phyloP scores from a whole-genome alignment of 768 basidiomycete species.

The Brasilioporus rufonigricans region DNA sequence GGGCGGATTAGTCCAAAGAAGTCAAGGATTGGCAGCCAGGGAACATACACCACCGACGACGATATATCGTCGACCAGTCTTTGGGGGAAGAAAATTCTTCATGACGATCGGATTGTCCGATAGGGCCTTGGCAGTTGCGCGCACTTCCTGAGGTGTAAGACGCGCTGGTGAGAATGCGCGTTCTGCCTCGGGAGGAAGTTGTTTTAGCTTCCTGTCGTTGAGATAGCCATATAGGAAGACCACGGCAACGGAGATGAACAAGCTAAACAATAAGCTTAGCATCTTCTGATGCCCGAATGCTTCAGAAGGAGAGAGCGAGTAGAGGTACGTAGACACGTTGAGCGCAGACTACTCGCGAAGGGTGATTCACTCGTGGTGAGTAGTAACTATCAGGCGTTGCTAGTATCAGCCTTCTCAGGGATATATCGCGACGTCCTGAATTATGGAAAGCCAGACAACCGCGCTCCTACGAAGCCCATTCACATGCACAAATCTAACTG shows the following conservation, averaged over 20 bases:
- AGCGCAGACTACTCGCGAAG: not conserved
- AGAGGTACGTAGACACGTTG: not conserved
- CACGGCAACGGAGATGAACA: conserved; percentile 3
- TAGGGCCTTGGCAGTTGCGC: conserved; percentile 38
- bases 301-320: not conserved
- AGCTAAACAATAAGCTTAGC: conserved; percentile 8
- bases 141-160: conserved; percentile 43
- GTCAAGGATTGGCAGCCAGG: not conserved
- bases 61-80: conserved; percentile 73
- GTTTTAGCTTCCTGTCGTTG: conserved; percentile 57
- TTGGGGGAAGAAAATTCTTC: conserved; percentile 54
- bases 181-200: conserved; percentile 46
- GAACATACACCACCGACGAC: conserved; percentile 68
- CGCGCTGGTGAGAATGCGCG: conserved; percentile 51
- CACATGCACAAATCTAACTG: too few relatives aligned
- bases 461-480: too few relatives aligned
- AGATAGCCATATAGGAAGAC: conserved; percentile 39
- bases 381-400: too few relatives aligned
- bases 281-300: conserved; percentile 12
- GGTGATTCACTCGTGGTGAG: not conserved
- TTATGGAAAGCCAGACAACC: too few relatives aligned
- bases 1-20: not conserved
- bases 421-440: too few relatives aligned
- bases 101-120: conserved; percentile 34
- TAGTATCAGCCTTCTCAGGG: too few relatives aligned